Percentiles rank a stretch among this genome's conserved stretches.
Evolutionary conservation across 495 filamentous ascomycete genomes (phyloP).

Genomic region (Talaromyces ruber): DNA sequence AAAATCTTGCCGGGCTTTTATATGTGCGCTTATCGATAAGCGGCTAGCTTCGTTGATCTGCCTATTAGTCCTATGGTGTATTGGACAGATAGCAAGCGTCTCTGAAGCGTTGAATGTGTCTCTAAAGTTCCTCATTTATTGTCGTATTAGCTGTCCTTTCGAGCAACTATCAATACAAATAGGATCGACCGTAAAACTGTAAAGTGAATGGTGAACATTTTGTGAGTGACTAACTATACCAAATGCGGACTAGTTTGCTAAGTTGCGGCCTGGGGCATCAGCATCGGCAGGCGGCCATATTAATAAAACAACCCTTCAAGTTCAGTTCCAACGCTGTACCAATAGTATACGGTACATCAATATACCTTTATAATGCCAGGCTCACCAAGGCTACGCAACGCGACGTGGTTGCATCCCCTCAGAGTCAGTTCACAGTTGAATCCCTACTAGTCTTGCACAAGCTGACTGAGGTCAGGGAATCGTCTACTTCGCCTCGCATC

Average conservation of each 20-base stretch:
- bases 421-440: slow-evolving; percentile 30
- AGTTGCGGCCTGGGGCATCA: neutral
- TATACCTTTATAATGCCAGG: neutral
- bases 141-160: too few relatives aligned
- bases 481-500: slow-evolving; percentile 49
- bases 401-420: slow-evolving; percentile 48
- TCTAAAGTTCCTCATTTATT: too few relatives aligned
- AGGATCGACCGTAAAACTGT: too few relatives aligned
- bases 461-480: slow-evolving; percentile 36
- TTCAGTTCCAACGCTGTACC: neutral
- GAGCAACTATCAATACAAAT: too few relatives aligned
- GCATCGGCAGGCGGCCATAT: neutral
- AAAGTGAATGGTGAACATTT: too few relatives aligned
- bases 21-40: slow-evolving; percentile 39
- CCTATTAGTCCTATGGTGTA: too few relatives aligned
- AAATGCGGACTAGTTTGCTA: neutral
- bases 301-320: neutral
- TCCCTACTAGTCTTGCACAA: neutral
- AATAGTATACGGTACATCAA: neutral
- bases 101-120: too few relatives aligned
- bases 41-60: neutral
- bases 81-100: too few relatives aligned
- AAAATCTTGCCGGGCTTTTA: slow-evolving; percentile 16
- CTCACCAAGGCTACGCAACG: slow-evolving; percentile 16
- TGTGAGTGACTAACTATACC: too few relatives aligned